A percentile compares a stretch with the other conserved stretches of the same genome.
phyloP scores from a whole-genome alignment of 164 flowering plant species.

The Chimonanthus salicifolius region DNA sequence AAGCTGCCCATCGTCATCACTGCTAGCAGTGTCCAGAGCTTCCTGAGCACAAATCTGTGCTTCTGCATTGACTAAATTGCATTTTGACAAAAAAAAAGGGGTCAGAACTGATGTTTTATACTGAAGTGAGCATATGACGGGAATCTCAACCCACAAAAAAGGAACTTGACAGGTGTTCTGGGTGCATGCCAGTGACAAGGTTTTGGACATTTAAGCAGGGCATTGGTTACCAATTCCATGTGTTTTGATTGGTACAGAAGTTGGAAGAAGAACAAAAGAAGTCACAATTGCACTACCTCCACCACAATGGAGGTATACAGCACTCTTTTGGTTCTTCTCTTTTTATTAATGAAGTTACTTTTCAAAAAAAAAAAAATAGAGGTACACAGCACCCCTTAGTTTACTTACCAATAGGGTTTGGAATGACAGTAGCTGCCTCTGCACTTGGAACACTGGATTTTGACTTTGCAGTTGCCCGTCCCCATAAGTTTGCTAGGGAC shows the following conservation, averaged over 20 bases:
- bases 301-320: background rate
- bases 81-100: background rate
- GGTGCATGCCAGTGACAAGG: background rate
- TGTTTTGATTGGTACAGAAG: background rate
- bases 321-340: background rate
- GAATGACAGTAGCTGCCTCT: slow-evolving; percentile 20
- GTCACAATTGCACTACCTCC: too few relatives aligned
- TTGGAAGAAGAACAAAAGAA: background rate
- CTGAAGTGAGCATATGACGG: background rate
- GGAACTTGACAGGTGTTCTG: background rate
- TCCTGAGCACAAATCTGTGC: slow-evolving; percentile 60
- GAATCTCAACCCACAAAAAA: background rate
- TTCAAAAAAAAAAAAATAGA: background rate
- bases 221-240: background rate
- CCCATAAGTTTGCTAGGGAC: slow-evolving; percentile 79
- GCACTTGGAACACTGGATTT: slow-evolving; percentile 30
- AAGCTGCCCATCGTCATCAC: slow-evolving; percentile 62
- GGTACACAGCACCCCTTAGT: background rate
- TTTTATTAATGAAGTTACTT: background rate
- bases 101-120: background rate
- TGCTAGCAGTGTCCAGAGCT: slow-evolving; percentile 35
- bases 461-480: slow-evolving; percentile 66
- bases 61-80: slow-evolving; percentile 42
- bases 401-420: slow-evolving; percentile 39
- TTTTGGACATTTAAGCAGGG: background rate